A percentile compares a stretch with the other conserved stretches of the same genome.
These are phyloP conservation scores for Aspergillus diversus DNA, from an alignment of 495 filamentous ascomycete species.

Conservation along the genomic window DNA sequence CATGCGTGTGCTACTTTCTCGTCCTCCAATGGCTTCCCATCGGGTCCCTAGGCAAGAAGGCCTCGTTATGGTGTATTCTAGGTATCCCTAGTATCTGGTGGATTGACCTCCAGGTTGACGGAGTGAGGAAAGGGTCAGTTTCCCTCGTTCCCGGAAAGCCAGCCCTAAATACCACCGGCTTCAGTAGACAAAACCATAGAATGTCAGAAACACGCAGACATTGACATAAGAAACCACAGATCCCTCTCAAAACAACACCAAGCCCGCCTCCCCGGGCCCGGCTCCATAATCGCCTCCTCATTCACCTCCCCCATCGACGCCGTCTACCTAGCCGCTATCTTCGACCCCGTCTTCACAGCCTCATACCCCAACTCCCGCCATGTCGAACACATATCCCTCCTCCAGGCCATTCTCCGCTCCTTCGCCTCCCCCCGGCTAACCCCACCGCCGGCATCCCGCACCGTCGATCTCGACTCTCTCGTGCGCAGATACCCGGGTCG, in stretches of 20 bases:
- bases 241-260: slow-evolving; percentile 59
- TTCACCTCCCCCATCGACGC: slow-evolving; percentile 92
- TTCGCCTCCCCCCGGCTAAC: slow-evolving; percentile 61
- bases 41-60: slow-evolving; percentile 77
- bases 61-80: slow-evolving; percentile 82
- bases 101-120: slow-evolving; percentile 95
- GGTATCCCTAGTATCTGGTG: slow-evolving; percentile 92
- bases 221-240: slow-evolving; percentile 30
- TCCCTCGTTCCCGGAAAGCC: neutral
- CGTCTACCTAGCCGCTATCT: slow-evolving; percentile 94
- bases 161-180: neutral
- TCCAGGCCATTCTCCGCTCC: slow-evolving; percentile 72
- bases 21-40: slow-evolving; percentile 85
- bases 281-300: slow-evolving; percentile 82
- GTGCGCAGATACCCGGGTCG: slow-evolving; percentile 64
- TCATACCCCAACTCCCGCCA: slow-evolving; percentile 73
- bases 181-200: neutral
- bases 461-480: slow-evolving; percentile 66
- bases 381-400: slow-evolving; percentile 75
- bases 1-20: slow-evolving; percentile 71
- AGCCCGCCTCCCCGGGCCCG: slow-evolving; percentile 72
- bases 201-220: neutral
- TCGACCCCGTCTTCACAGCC: slow-evolving; percentile 90
- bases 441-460: slow-evolving; percentile 48
- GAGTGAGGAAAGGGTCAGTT: slow-evolving; percentile 81